phyloP scores from a whole-genome alignment of 2,329 filamentous ascomycete species.

The Pseudopyrenochaeta lycopersici region DNA sequence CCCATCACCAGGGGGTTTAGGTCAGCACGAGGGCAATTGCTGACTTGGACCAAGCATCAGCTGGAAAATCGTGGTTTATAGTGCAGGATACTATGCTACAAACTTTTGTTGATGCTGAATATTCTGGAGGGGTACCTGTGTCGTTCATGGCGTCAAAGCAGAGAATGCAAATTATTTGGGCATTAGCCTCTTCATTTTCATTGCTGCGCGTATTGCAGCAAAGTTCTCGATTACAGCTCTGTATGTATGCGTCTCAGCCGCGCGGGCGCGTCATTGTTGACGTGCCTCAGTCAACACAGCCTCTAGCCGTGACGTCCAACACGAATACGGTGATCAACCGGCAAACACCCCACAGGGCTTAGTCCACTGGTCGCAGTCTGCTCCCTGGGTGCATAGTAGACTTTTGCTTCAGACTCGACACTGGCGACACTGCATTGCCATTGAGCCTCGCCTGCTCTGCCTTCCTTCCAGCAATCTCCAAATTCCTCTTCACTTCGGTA shows the following conservation, averaged over 20 bases:
- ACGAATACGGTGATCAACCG: neutral
- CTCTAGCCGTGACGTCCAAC: neutral
- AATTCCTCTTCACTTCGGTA: constrained; percentile 26
- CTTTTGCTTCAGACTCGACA: constrained; percentile 29
- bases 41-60: neutral
- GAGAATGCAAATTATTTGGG: no score
- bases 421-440: constrained; percentile 16
- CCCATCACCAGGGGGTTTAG: neutral
- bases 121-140: no score
- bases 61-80: no score
- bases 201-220: no score
- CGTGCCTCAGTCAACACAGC: neutral
- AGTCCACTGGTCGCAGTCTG: constrained; percentile 34
- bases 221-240: no score
- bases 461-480: constrained; percentile 25
- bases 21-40: neutral
- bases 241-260: neutral
- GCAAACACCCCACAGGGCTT: neutral
- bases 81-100: no score
- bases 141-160: no score
- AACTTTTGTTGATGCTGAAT: no score
- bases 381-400: constrained; percentile 29
- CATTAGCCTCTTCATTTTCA: no score
- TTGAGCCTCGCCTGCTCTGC: constrained; percentile 23
- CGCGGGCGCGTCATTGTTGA: neutral